Evolutionary conservation across 345 rosid genomes (phyloP).

Genomic region (Lagerstroemia speciosa): DNA sequence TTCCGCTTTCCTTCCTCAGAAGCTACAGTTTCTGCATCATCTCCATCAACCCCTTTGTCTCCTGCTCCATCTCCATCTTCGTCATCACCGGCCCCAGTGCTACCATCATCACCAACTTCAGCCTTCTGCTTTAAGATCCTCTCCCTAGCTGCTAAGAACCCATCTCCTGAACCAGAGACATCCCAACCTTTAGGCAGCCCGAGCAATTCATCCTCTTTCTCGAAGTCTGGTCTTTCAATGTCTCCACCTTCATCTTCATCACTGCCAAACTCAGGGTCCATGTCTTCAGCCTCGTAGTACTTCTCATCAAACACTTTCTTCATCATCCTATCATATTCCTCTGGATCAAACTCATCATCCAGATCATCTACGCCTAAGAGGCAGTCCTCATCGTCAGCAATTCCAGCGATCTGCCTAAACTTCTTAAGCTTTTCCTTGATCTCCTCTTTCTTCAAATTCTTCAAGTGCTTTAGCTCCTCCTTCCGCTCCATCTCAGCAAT

Average conservation of each 20-base stretch:
- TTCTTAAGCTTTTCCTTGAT: slow-evolving; percentile 65
- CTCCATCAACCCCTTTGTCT: slow-evolving; percentile 13
- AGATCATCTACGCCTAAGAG: slow-evolving; percentile 27
- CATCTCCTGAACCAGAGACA: slow-evolving; percentile 38
- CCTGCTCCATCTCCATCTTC: slow-evolving; percentile 12
- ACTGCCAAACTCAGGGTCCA: slow-evolving; percentile 31
- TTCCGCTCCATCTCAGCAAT: slow-evolving; percentile 56
- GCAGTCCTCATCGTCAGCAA: slow-evolving; percentile 38
- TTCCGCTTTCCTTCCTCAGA: slow-evolving; percentile 48
- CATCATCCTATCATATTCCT: slow-evolving; percentile 76
- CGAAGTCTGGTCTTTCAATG: slow-evolving; percentile 69
- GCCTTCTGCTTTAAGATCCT: slow-evolving; percentile 33
- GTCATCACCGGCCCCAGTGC: slow-evolving; percentile 10
- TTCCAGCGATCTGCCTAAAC: slow-evolving; percentile 61
- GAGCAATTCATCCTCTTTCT: slow-evolving; percentile 75
- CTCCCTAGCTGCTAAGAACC: slow-evolving; percentile 59
- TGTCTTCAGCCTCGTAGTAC: slow-evolving; percentile 61
- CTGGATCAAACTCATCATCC: slow-evolving; percentile 77
- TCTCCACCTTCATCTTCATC: slow-evolving; percentile 37
- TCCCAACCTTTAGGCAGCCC: slow-evolving; percentile 76
- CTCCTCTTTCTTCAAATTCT: slow-evolving; percentile 86
- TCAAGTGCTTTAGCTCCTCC: slow-evolving; percentile 79
- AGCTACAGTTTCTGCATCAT: slow-evolving; percentile 11
- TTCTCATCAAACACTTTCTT: slow-evolving; percentile 46
- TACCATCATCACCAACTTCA: slow-evolving; percentile 20